Base-by-base conservation (phyloP, 148 eudicot genomes). In the Selenicereus undatus region DNA sequence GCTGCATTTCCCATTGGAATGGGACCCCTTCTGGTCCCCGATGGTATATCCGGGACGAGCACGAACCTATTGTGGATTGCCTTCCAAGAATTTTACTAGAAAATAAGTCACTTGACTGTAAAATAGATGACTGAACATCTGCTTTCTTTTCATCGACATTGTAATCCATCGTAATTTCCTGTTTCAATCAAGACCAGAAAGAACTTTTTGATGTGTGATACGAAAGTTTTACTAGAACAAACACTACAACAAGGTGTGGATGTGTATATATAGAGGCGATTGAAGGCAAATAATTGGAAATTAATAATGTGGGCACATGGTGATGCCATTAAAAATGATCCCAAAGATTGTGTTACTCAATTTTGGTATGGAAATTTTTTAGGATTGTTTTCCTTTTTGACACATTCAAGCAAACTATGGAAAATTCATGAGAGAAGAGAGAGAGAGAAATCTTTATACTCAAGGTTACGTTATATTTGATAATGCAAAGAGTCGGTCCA, bases 1-100 rank as follows among this genome's bases (percentile, higher is more conserved):
- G 97, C 77, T 82, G 88, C 80, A 82, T 82, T 73, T 93, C 97
- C 97, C 97, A 93, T 21, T 81, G 70, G 74, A 93, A 93, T 0
- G 97, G 95, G 26, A 91, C 89, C 9, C 94, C 93, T 72, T 88
- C 93, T 0, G 86, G 24, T 21, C 58, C 80, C 20, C 86, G 83
- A 32, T 89, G 88, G 79, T 86, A 93, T 5, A 84, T 77, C 21
- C 88, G 77, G 12, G 90, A 88, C 2, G 88, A 86, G 24, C 82
- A 74, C 26, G 88, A 84, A 0, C 80, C 90, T 0, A 81, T 50
- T 0, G 90, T 86, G 9, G 87, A 80, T 80, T 88, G 87, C 69
- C 90, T 80, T 73, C 79, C 78, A 65, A 88, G 56, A n/a, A 83
- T 75, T 77, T 75, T 79, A 66, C 76, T 83, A 32, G 78, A 81